Percentiles rank a stretch among this genome's conserved stretches.
These are phyloP conservation scores for Apiotrichum brassicae DNA, from an alignment of 1,284 basidiomycete species.

Conservation along the genomic window DNA sequence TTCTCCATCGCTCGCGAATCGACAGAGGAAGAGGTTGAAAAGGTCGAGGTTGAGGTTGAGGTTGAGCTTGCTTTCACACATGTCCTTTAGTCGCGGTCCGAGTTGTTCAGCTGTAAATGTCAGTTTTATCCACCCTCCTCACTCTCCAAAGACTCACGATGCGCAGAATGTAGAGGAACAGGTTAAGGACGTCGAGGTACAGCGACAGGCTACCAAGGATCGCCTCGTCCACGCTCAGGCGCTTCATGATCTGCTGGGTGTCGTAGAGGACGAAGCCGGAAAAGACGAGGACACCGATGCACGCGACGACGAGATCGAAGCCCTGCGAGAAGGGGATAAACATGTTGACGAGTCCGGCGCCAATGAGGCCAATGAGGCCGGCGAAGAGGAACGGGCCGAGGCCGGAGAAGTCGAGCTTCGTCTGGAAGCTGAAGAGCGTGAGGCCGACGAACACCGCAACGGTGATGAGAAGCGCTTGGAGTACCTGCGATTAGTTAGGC, in stretches of 20 bases:
- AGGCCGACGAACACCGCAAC: conserved; percentile 53
- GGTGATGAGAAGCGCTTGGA: conserved; percentile 53
- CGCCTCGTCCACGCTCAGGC: conserved; percentile 44
- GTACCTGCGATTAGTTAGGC: conserved; percentile 33
- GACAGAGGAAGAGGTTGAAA: no score
- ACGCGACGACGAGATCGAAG: conserved; percentile 42
- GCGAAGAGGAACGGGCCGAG: conserved; percentile 43
- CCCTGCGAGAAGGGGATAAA: conserved; percentile 47
- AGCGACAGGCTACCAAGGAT: conserved; percentile 22
- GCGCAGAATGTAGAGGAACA: conserved; percentile 43
- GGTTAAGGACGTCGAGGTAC: conserved; percentile 41
- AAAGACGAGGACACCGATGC: conserved; percentile 44
- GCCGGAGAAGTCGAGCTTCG: conserved; percentile 46
- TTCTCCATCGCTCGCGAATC: no score
- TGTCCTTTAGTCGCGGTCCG: not conserved
- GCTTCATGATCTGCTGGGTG: conserved; percentile 48
- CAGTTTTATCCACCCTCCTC: not conserved
- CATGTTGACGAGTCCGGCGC: conserved; percentile 38
- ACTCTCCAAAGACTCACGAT: conserved; percentile 33
- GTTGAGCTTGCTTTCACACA: no score
- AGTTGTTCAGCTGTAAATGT: not conserved
- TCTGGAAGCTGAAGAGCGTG: conserved; percentile 52
- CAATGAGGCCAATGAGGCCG: conserved; percentile 42
- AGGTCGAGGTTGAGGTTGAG: no score
- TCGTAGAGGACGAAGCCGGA: conserved; percentile 45